Evolutionary conservation across 1,284 basidiomycete genomes (phyloP).

Genomic region (Apiotrichum laibachii): DNA sequence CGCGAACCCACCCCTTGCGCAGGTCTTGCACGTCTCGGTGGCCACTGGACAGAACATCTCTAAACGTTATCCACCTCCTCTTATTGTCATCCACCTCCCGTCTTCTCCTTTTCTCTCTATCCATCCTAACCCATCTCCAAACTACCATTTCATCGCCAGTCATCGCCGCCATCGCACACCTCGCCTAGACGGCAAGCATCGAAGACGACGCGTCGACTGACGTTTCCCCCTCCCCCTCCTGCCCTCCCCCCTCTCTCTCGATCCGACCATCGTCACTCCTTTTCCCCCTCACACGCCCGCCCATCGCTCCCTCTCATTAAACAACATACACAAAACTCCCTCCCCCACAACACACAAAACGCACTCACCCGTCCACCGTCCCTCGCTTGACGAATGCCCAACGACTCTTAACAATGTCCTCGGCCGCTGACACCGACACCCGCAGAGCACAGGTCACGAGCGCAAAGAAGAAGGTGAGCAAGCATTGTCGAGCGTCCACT

Average conservation of each 20-base stretch:
- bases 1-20: too few species aligned
- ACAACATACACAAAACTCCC: background rate
- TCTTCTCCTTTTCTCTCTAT: background rate
- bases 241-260: background rate
- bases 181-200: conserved; percentile 1
- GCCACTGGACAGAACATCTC: too few species aligned
- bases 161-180: background rate
- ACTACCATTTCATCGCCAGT: background rate
- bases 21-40: too few species aligned
- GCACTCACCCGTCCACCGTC: background rate
- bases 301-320: conserved; percentile 9
- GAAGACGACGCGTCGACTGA: background rate
- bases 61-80: background rate
- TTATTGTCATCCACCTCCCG: background rate
- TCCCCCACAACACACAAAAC: background rate
- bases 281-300: conserved; percentile 11
- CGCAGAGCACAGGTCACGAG: conserved; percentile 36
- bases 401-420: conserved; percentile 6
- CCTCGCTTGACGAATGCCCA: background rate
- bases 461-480: conserved; percentile 40
- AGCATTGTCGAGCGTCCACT: background rate
- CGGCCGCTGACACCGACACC: conserved; percentile 14
- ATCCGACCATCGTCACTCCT: conserved; percentile 18
- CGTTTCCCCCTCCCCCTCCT: background rate
- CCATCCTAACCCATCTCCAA: background rate